These are phyloP conservation scores for Pleurozium schreberi DNA, from an alignment of 225 moss, liverwort and hornwort species.

Conservation along the genomic window DNA sequence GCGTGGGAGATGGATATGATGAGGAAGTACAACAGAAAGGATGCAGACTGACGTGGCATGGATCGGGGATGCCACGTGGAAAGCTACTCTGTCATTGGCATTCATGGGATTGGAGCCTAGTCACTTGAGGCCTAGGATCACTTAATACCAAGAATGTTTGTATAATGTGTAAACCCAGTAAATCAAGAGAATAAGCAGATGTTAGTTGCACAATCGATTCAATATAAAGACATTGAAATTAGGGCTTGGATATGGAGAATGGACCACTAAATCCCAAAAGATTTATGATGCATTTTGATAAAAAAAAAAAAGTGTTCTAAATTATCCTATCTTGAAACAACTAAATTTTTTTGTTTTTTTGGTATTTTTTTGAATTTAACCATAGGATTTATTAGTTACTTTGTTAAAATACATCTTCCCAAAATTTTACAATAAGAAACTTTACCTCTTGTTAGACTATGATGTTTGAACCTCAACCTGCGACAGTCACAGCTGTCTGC, in stretches of 20 bases:
- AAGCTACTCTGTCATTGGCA: background rate
- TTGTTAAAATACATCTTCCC: accelerated
- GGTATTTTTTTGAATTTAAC: background rate
- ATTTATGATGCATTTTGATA: background rate
- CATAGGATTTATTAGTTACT: no score
- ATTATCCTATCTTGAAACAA: background rate
- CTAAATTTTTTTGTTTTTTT: background rate
- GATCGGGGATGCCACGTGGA: background rate
- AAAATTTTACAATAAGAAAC: no score
- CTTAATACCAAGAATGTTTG: background rate
- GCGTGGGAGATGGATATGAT: background rate
- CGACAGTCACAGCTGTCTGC: constrained; percentile 28
- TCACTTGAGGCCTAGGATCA: background rate
- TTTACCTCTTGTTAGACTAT: no score
- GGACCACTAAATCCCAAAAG: background rate
- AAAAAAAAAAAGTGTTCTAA: accelerated
- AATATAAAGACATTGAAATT: background rate
- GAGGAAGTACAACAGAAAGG: background rate
- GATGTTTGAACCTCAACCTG: no score
- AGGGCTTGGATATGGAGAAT: background rate
- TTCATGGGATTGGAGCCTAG: background rate
- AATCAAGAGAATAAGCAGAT: background rate
- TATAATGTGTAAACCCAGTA: background rate
- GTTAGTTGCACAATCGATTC: background rate
- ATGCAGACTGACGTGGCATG: background rate